Percentiles rank a stretch among this genome's conserved stretches.
Evolutionary conservation across 2,329 filamentous ascomycete species (phyloP).

Genomic region (Gaeumannomyces tritici): DNA sequence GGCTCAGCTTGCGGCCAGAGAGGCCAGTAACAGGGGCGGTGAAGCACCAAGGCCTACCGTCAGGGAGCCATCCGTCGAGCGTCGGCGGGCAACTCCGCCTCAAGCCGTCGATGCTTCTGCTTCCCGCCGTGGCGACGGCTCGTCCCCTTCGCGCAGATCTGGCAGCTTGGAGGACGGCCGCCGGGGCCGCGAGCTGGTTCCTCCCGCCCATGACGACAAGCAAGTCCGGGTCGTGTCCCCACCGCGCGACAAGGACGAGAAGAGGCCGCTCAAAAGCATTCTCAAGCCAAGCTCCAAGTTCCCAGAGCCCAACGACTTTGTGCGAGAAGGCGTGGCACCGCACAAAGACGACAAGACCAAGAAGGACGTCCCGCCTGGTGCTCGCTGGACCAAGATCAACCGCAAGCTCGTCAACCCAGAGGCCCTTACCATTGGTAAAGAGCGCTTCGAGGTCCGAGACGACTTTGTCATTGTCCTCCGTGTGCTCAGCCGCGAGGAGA

Average conservation of each 20-base stretch:
- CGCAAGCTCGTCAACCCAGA: slow-evolving; percentile 83
- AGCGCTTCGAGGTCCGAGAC: slow-evolving; percentile 83
- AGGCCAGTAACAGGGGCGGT: not conserved
- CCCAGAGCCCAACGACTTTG: slow-evolving; percentile 73
- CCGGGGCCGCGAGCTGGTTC: not conserved
- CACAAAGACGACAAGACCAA: slow-evolving; percentile 74
- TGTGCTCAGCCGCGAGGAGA: slow-evolving; percentile 80
- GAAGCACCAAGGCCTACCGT: not conserved
- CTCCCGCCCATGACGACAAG: slow-evolving; percentile 2
- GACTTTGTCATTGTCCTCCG: slow-evolving; percentile 90
- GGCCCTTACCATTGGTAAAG: slow-evolving; percentile 75
- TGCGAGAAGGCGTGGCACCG: slow-evolving; percentile 87
- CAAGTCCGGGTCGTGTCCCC: slow-evolving; percentile 65
- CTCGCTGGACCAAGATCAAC: slow-evolving; percentile 89
- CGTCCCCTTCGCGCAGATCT: not conserved
- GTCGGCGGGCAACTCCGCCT: not conserved
- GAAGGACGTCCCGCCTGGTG: slow-evolving; percentile 65
- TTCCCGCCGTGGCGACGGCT: not conserved
- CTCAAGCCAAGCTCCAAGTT: slow-evolving; percentile 79
- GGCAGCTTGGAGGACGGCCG: not conserved
- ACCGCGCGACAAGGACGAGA: slow-evolving; percentile 51
- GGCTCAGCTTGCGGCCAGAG: slow-evolving; percentile 33
- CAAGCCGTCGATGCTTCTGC: not conserved
- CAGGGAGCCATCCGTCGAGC: not conserved
- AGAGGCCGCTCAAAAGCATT: slow-evolving; percentile 64